These are phyloP conservation scores for Phytophthora meadii DNA, from an alignment of 352 stramenopile genomes.

Conservation along the genomic window DNA sequence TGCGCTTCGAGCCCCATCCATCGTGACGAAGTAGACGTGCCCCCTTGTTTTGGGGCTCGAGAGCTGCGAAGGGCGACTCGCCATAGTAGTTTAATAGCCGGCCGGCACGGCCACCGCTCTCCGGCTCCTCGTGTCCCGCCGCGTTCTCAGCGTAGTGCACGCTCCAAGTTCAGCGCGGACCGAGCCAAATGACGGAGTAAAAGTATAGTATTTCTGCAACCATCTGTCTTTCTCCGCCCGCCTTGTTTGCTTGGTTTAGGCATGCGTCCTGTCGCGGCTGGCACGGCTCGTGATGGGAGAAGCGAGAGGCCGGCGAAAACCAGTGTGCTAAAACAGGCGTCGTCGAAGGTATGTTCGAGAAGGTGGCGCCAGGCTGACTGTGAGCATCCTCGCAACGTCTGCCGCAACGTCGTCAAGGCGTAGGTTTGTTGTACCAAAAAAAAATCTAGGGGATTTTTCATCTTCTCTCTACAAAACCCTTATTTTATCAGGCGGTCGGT, in stretches of 20 bases:
- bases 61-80: slow-evolving; percentile 3
- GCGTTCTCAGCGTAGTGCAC: slow-evolving; percentile 44
- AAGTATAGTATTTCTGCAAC: slow-evolving; percentile 43
- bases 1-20: slow-evolving; percentile 5
- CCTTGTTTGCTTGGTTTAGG: slow-evolving; percentile 1
- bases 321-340: slow-evolving; percentile 38
- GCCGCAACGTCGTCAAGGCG: slow-evolving; percentile 1
- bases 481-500: slow-evolving; percentile 3
- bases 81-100: slow-evolving; percentile 38
- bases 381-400: slow-evolving; percentile 8
- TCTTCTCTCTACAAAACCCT: slow-evolving; percentile 16
- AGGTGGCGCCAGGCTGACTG: slow-evolving; percentile 3
- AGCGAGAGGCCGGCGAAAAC: slow-evolving; percentile 14
- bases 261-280: slow-evolving; percentile 7
- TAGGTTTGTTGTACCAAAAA: background rate
- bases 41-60: slow-evolving; percentile 1
- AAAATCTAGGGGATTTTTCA: slow-evolving; percentile 3
- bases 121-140: slow-evolving; percentile 11
- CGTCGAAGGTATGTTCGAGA: slow-evolving; percentile 30
- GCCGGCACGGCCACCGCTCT: slow-evolving; percentile 3
- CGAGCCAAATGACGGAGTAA: slow-evolving; percentile 25
- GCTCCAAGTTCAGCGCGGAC: slow-evolving; percentile 31
- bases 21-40: slow-evolving; percentile 3
- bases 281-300: slow-evolving; percentile 15
- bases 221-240: slow-evolving; percentile 15